These are phyloP conservation scores for Acer negundo DNA, from an alignment of 345 rosid species.

Conservation along the genomic window DNA sequence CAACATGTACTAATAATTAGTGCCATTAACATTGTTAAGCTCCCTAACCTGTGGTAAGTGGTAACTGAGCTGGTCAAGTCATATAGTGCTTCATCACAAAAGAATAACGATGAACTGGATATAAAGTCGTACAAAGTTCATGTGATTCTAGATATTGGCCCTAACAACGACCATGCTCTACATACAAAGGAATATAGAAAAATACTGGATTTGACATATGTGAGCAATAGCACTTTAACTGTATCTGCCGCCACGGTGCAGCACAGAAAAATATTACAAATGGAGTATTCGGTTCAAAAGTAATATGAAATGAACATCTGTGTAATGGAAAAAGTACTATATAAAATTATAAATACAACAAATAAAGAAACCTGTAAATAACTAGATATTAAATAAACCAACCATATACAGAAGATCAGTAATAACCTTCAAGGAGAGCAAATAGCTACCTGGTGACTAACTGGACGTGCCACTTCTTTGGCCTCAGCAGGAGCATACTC, in stretches of 20 bases:
- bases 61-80: background rate
- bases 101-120: background rate
- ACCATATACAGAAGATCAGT: conserved; percentile 1
- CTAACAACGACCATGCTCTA: background rate
- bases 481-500: conserved; percentile 53
- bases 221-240: background rate
- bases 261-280: background rate
- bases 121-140: background rate
- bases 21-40: background rate
- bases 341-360: background rate
- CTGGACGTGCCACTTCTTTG: conserved; percentile 32
- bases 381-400: background rate
- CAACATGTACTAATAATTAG: background rate
- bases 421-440: background rate
- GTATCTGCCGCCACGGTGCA: background rate
- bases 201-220: background rate
- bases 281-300: background rate
- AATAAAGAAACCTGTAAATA: background rate
- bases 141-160: background rate
- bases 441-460: conserved; percentile 62
- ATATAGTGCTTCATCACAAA: background rate
- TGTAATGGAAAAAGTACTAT: background rate
- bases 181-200: background rate
- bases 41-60: conserved; percentile 3
- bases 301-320: background rate